These are phyloP conservation scores for Rhododendron ovatum DNA, from an alignment of 148 eudicot genomes.

Conservation along the genomic window DNA sequence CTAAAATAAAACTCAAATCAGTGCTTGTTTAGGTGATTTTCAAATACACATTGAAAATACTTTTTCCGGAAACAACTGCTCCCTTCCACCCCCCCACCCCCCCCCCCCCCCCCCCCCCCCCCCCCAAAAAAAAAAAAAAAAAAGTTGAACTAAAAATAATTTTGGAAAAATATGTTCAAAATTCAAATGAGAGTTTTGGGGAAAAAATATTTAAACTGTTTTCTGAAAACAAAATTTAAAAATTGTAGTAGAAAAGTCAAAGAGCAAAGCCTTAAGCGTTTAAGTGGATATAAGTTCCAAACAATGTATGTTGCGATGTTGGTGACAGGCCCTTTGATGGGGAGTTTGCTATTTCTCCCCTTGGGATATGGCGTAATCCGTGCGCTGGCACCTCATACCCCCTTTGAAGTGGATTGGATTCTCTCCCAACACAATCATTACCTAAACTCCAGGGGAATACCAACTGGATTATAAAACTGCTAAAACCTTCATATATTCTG, in stretches of 20 bases:
- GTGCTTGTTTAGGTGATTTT: background rate
- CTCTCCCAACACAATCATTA: background rate
- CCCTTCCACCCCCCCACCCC: too few species aligned
- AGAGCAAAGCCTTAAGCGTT: background rate
- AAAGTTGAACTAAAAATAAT: background rate
- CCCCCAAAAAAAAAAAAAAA: background rate
- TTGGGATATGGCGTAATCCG: background rate
- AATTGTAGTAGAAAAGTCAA: background rate
- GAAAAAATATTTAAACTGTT: background rate
- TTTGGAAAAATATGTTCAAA: background rate
- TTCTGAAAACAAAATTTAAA: background rate
- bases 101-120: too few species aligned
- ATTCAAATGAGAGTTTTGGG: background rate
- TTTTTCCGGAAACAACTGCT: background rate
- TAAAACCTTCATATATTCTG: background rate
- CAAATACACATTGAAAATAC: background rate
- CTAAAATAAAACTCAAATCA: background rate
- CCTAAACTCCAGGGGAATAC: background rate
- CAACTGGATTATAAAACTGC: background rate
- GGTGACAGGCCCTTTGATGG: background rate
- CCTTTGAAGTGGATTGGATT: background rate
- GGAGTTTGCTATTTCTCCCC: background rate
- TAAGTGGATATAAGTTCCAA: background rate
- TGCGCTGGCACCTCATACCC: background rate
- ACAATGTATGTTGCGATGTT: background rate